phyloP scores from a whole-genome alignment of 2,329 filamentous ascomycete genomes.

The Zymoseptoria crescenta region DNA sequence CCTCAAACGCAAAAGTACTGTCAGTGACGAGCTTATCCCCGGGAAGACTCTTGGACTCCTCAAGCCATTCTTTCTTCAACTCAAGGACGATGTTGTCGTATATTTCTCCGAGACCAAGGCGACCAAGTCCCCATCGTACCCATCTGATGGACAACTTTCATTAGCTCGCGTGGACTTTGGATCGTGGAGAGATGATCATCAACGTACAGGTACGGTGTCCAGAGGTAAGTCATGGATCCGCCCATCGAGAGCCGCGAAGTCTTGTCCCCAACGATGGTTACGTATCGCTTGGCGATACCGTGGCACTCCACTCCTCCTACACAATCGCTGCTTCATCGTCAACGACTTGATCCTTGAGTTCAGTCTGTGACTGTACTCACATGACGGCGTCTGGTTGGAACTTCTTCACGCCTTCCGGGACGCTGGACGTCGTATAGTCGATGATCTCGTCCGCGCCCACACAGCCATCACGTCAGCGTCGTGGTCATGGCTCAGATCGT shows the following conservation, averaged over 20 bases:
- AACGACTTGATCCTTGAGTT: not conserved
- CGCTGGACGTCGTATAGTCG: constrained; percentile 49
- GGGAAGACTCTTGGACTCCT: constrained; percentile 48
- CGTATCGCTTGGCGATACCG: constrained; percentile 40
- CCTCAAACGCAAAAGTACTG: constrained; percentile 48
- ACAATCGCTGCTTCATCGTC: constrained; percentile 40
- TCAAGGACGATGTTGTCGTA: constrained; percentile 38
- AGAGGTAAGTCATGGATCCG: constrained; percentile 24
- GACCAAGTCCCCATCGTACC: constrained; percentile 33
- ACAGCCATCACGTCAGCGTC: not conserved
- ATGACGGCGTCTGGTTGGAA: constrained; percentile 48
- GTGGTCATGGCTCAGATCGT: not conserved
- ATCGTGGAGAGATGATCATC: not conserved
- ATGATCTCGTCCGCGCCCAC: constrained; percentile 47
- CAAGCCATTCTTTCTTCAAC: constrained; percentile 43
- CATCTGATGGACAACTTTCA: constrained; percentile 10
- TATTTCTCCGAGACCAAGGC: constrained; percentile 25
- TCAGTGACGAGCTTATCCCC: constrained; percentile 49
- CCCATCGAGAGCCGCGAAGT: constrained; percentile 28
- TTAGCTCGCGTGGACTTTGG: not conserved
- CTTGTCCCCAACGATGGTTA: constrained; percentile 36
- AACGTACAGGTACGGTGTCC: not conserved
- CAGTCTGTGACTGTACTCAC: not conserved
- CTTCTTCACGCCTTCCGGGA: constrained; percentile 44
- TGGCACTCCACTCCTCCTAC: constrained; percentile 40